A percentile compares a stretch with the other conserved stretches of the same genome.
These are phyloP conservation scores for Colletotrichum liriopes DNA, from an alignment of 2,329 filamentous ascomycete genomes.

Conservation along the genomic window DNA sequence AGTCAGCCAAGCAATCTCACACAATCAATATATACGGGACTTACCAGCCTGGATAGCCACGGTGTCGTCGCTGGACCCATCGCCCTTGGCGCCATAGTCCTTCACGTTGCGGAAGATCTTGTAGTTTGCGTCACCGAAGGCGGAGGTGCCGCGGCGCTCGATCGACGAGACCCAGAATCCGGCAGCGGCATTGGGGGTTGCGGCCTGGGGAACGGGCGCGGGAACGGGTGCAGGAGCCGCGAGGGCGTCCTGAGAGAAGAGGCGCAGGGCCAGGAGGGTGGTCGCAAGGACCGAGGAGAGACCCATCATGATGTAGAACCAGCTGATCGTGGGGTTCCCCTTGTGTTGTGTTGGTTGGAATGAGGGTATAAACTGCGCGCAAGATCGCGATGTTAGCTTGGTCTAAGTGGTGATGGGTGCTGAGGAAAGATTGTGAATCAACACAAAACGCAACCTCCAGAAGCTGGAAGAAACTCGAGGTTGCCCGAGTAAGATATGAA, in stretches of 20 bases:
- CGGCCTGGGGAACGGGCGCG: slow-evolving; percentile 36
- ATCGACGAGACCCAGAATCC: slow-evolving; percentile 83
- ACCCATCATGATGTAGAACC: slow-evolving; percentile 60
- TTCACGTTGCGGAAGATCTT: slow-evolving; percentile 84
- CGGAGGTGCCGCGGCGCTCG: slow-evolving; percentile 76
- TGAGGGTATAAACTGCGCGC: slow-evolving; percentile 20
- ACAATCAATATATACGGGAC: background rate
- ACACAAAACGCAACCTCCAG: slow-evolving; percentile 16
- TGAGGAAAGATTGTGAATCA: slow-evolving; percentile 5
- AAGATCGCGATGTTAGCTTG: slow-evolving; percentile 14
- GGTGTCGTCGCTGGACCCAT: slow-evolving; percentile 84
- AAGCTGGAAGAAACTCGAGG: slow-evolving; percentile 35
- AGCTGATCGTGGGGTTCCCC: slow-evolving; percentile 48
- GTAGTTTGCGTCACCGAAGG: slow-evolving; percentile 75
- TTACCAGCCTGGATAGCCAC: slow-evolving; percentile 83
- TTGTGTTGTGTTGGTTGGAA: slow-evolving; percentile 27
- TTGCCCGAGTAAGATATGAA: slow-evolving; percentile 8
- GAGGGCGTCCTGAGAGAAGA: slow-evolving; percentile 53
- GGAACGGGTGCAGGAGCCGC: slow-evolving; percentile 52
- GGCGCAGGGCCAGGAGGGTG: slow-evolving; percentile 60
- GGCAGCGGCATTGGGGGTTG: slow-evolving; percentile 52
- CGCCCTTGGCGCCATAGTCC: slow-evolving; percentile 81
- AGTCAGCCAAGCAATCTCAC: background rate
- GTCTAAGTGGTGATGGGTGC: slow-evolving; percentile 22
- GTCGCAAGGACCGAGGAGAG: slow-evolving; percentile 60